Evolutionary conservation across 108 stramenopile genomes (phyloP).

Genomic region (Hondaea fermentalgiana): DNA sequence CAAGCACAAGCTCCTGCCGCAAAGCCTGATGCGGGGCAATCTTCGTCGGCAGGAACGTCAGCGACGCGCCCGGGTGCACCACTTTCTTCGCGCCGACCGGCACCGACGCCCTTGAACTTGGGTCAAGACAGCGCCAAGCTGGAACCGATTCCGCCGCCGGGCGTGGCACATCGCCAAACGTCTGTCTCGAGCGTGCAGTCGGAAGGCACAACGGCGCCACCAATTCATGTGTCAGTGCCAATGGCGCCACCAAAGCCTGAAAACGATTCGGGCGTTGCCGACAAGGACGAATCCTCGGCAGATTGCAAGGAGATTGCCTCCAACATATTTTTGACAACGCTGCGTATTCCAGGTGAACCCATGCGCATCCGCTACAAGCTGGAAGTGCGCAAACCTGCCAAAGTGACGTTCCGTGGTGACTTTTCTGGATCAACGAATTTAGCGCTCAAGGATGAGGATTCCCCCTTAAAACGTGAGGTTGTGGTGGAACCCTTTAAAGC

Average conservation of each 20-base stretch:
- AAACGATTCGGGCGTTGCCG: not conserved
- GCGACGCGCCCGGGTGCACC: not conserved
- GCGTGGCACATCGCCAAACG: too few species aligned
- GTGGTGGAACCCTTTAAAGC: not conserved
- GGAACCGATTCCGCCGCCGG: not conserved
- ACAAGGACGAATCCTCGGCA: not conserved
- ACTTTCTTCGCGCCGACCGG: not conserved
- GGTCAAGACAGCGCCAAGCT: not conserved
- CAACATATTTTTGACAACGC: not conserved
- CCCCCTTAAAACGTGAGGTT: not conserved
- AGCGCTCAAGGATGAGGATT: not conserved
- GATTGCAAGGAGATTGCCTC: not conserved
- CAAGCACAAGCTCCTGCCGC: too few species aligned
- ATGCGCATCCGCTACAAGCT: not conserved
- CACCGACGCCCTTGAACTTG: not conserved
- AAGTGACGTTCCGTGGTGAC: not conserved
- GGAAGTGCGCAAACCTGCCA: not conserved
- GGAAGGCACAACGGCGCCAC: not conserved
- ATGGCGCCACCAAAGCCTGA: not conserved
- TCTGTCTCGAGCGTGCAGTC: too few species aligned
- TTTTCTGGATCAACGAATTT: not conserved
- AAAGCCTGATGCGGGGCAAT: too few species aligned
- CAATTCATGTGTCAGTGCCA: not conserved
- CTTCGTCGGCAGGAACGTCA: too few species aligned
- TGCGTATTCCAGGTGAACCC: not conserved